A percentile compares a stretch with the other conserved stretches of the same genome.
phyloP scores from a whole-genome alignment of 495 filamentous ascomycete genomes.

The Cairneyella variabilis region DNA sequence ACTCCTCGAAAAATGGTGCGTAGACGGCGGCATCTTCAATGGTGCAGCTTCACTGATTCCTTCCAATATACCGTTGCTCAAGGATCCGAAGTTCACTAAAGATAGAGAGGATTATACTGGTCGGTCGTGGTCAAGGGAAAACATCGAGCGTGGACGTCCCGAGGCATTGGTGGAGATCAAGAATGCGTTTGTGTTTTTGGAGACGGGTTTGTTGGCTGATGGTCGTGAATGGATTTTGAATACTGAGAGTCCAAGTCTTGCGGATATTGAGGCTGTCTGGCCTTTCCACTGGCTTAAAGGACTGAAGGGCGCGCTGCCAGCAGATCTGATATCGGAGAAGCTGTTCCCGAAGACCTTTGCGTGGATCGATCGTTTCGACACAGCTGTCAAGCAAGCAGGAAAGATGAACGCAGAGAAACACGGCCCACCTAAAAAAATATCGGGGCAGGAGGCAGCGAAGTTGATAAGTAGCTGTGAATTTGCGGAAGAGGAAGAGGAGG shows the following conservation, averaged over 20 bases:
- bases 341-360: constrained; percentile 49
- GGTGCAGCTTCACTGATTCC: constrained; percentile 44
- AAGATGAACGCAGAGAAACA: no score
- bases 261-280: constrained; percentile 62
- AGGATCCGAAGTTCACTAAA: constrained; percentile 44
- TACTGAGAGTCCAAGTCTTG: constrained; percentile 40
- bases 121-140: constrained; percentile 29
- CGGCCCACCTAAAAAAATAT: constrained; percentile 30
- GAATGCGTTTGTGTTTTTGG: constrained; percentile 42
- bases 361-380: constrained; percentile 52
- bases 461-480: constrained; percentile 33
- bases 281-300: constrained; percentile 53
- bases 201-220: constrained; percentile 50
- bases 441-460: constrained; percentile 45
- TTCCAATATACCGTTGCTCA: constrained; percentile 39
- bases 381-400: constrained; percentile 24
- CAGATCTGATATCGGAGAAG: constrained; percentile 30
- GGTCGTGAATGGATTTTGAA: constrained; percentile 53
- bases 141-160: constrained; percentile 31
- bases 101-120: constrained; percentile 46
- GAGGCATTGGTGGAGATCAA: constrained; percentile 44
- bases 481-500: constrained; percentile 22
- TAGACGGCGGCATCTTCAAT: constrained; percentile 47
- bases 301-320: constrained; percentile 43
- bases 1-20: constrained; percentile 38